phyloP scores from a whole-genome alignment of 169 alveolate genomes.

The Theileria orientalis region DNA sequence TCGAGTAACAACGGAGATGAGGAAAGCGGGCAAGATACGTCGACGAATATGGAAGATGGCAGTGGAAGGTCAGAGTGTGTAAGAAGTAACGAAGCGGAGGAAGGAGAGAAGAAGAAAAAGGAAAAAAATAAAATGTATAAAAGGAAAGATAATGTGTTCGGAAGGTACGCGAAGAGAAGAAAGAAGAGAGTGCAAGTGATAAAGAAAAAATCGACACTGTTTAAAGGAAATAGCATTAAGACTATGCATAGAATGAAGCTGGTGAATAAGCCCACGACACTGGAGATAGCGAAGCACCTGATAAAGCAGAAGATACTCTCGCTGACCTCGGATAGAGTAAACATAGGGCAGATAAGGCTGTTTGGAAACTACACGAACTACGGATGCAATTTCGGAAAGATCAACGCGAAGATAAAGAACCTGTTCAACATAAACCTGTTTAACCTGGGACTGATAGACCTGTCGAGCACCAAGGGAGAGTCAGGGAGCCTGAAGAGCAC shows the following conservation, averaged over 20 bases:
- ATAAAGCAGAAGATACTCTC: slow-evolving; percentile 2
- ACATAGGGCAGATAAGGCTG: background rate
- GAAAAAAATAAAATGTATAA: background rate
- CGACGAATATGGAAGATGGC: too few species aligned
- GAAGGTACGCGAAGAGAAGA: background rate
- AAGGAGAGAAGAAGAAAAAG: background rate
- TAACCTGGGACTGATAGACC: background rate
- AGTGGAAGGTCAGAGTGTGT: too few species aligned
- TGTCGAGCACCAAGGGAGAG: background rate
- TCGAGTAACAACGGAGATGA: background rate
- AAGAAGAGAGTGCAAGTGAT: background rate
- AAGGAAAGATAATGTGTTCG: background rate
- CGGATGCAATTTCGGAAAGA: background rate
- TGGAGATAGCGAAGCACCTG: background rate
- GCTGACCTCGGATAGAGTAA: background rate
- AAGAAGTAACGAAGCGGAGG: background rate
- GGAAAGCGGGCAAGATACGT: background rate
- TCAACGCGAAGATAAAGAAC: background rate
- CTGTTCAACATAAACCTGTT: background rate
- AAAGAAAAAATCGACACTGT: background rate
- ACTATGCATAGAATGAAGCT: slow-evolving; percentile 1
- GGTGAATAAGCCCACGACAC: background rate
- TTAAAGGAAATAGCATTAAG: background rate
- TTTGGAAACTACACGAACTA: background rate
- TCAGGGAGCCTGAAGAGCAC: background rate